Conservation (phyloP, 2,329 filamentous ascomycete species). For the Fusarium hainanense region DNA sequence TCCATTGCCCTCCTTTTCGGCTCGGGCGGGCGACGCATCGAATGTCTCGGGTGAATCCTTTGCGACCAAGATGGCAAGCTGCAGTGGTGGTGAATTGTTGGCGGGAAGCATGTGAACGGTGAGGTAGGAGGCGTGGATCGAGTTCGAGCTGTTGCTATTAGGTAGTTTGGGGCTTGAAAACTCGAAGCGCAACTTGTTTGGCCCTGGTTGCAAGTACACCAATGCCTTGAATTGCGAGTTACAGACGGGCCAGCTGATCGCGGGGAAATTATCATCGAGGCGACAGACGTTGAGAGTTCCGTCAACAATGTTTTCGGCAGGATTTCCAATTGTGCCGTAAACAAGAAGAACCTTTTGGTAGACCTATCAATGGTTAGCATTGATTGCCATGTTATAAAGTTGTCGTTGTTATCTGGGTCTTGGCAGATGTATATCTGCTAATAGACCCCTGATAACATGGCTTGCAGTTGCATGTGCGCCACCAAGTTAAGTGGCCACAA, state of each 20-base stretch:
- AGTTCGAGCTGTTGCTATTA: conserved; percentile 72
- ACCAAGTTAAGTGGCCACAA: conserved; percentile 19
- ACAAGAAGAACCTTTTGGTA: conserved; percentile 91
- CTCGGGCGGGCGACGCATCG: conserved; percentile 81
- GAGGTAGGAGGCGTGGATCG: conserved; percentile 81
- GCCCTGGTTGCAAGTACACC: conserved; percentile 89
- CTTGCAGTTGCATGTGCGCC: conserved; percentile 24
- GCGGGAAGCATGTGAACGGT: conserved; percentile 88
- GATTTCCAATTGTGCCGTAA: conserved; percentile 83
- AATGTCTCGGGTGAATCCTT: conserved; percentile 89
- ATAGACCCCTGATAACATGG: conserved; percentile 23
- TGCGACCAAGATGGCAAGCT: conserved; percentile 87
- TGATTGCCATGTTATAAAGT: conserved; percentile 10
- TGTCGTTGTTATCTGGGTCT: conserved; percentile 1
- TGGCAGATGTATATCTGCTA: conserved; percentile 21
- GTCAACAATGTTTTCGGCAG: conserved; percentile 74
- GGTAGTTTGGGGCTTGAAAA: conserved; percentile 86
- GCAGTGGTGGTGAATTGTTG: conserved; percentile 81
- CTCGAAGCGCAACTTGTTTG: conserved; percentile 88
- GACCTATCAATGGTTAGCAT: conserved; percentile 66
- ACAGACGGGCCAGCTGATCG: conserved; percentile 86
- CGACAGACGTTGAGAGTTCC: conserved; percentile 83
- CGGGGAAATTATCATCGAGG: conserved; percentile 85
- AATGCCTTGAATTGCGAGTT: conserved; percentile 93
- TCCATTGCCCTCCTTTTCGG: conserved; percentile 82